Evolutionary conservation across 1,139 yeast genomes (phyloP).

Genomic region (Ogataea hybrid): DNA sequence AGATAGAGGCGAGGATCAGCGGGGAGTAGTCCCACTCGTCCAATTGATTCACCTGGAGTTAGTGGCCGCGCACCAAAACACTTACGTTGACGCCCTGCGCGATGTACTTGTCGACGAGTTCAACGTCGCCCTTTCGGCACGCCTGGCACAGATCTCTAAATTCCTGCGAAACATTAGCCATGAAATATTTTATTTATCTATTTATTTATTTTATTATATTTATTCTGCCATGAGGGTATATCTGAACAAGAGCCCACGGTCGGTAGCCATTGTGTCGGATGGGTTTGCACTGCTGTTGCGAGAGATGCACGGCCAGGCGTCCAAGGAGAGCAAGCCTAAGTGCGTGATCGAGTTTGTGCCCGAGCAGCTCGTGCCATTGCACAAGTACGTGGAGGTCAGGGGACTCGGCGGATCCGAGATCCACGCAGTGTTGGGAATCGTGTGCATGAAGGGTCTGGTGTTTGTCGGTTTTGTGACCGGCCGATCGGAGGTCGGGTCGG

Average conservation of each 20-base stretch:
- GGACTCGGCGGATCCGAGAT: slow-evolving; percentile 21
- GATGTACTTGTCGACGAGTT: slow-evolving; percentile 56
- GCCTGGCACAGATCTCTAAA: slow-evolving; percentile 57
- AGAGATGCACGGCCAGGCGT: slow-evolving; percentile 21
- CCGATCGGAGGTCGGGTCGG: slow-evolving; percentile 57
- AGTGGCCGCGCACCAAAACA: slow-evolving; percentile 3
- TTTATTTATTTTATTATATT: slow-evolving; percentile 3
- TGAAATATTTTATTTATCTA: background rate
- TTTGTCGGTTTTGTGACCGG: slow-evolving; percentile 59
- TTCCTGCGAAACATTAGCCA: slow-evolving; percentile 8
- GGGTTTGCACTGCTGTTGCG: slow-evolving; percentile 50
- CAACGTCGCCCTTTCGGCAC: slow-evolving; percentile 68
- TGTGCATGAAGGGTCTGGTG: slow-evolving; percentile 51
- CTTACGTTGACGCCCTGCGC: slow-evolving; percentile 50
- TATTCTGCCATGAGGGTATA: slow-evolving; percentile 43
- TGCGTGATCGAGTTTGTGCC: slow-evolving; percentile 50
- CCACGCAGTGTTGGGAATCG: slow-evolving; percentile 60
- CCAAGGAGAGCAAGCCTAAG: slow-evolving; percentile 33
- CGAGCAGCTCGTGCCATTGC: slow-evolving; percentile 40
- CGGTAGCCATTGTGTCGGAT: slow-evolving; percentile 50
- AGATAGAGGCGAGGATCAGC: slow-evolving; percentile 64
- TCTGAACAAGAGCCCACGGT: slow-evolving; percentile 51
- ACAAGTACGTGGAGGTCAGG: slow-evolving; percentile 41
- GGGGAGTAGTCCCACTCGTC: slow-evolving; percentile 80
- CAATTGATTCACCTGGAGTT: slow-evolving; percentile 46